Evolutionary conservation across 2,329 filamentous ascomycete species (phyloP).

Genomic region (Penicillium sp.): DNA sequence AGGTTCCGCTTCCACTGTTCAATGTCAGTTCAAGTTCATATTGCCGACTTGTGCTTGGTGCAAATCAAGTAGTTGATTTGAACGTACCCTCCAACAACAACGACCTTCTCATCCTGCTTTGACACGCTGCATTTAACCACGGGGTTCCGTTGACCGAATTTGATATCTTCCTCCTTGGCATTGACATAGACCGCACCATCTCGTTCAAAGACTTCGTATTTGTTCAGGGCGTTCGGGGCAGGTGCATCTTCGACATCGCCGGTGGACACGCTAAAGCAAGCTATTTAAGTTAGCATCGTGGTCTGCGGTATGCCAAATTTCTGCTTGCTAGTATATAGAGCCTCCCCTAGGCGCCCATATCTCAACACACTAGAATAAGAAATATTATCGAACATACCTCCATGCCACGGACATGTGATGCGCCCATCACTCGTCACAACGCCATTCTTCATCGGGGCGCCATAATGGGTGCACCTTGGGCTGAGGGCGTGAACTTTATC

Average conservation of each 20-base stretch:
- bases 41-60: neutral
- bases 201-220: conserved; percentile 78
- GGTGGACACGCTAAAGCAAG: conserved; percentile 86
- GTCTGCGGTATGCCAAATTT: neutral
- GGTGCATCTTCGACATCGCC: conserved; percentile 96
- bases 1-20: conserved; percentile 72
- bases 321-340: neutral
- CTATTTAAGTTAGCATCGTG: conserved; percentile 49
- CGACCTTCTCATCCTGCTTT: conserved; percentile 58
- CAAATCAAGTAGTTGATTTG: neutral
- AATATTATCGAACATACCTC: conserved; percentile 60
- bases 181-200: conserved; percentile 83
- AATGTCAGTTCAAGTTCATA: conserved; percentile 1
- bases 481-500: conserved; percentile 78
- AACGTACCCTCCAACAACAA: conserved; percentile 75
- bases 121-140: conserved; percentile 70
- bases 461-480: conserved; percentile 86
- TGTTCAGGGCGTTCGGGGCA: conserved; percentile 79
- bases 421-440: conserved; percentile 79
- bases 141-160: conserved; percentile 71
- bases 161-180: conserved; percentile 77
- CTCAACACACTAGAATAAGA: neutral
- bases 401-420: conserved; percentile 94
- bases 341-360: neutral
- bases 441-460: conserved; percentile 84